Conservation (phyloP, 495 filamentous ascomycete genomes). For the Halenospora varia region DNA sequence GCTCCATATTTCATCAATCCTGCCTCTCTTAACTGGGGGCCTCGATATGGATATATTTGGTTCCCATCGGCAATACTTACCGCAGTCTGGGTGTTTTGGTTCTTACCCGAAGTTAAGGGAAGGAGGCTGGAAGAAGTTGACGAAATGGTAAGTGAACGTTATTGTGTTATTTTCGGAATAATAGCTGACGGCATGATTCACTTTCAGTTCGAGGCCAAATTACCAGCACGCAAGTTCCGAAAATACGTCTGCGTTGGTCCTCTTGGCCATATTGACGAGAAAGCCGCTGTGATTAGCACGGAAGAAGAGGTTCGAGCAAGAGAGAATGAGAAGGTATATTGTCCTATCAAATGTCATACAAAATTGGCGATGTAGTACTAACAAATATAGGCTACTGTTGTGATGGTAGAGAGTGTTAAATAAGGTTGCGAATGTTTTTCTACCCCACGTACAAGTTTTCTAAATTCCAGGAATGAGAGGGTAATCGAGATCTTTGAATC, state of each 20-base stretch:
- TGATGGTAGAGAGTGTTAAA: too few relatives aligned
- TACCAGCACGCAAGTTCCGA: conserved; percentile 44
- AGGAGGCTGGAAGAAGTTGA: conserved; percentile 51
- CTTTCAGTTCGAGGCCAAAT: conserved; percentile 39
- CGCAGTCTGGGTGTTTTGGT: conserved; percentile 45
- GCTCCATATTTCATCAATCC: conserved; percentile 62
- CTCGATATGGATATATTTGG: conserved; percentile 42
- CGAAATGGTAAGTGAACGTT: conserved; percentile 38
- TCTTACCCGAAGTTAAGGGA: conserved; percentile 50
- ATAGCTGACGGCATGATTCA: neutral
- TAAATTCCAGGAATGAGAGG: too few relatives aligned
- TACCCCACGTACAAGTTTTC: too few relatives aligned
- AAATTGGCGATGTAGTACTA: too few relatives aligned
- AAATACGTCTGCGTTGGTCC: conserved; percentile 37
- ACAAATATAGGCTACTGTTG: too few relatives aligned
- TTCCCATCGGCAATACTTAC: conserved; percentile 36
- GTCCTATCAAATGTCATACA: too few relatives aligned
- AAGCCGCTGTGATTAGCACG: neutral
- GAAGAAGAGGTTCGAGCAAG: neutral
- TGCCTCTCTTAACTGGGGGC: conserved; percentile 47
- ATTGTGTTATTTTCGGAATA: too few relatives aligned
- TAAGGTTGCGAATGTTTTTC: too few relatives aligned
- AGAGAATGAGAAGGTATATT: neutral
- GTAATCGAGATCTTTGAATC: too few relatives aligned
- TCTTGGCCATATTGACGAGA: neutral